phyloP scores from a whole-genome alignment of 306 rosid species.

The Pyrus communis region DNA sequence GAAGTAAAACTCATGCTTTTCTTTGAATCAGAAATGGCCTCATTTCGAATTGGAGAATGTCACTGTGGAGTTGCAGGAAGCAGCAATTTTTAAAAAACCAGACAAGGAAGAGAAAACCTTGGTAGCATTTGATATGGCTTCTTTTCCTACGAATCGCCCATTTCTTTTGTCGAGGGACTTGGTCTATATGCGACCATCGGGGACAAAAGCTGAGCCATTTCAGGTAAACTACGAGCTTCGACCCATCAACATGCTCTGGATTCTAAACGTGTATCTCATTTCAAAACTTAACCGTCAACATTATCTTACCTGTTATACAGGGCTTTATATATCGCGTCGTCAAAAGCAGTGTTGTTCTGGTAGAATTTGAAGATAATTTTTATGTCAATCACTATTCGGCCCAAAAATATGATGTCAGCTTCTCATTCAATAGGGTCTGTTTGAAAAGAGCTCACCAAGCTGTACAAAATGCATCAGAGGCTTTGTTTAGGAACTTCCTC shows the following conservation, averaged over 20 bases:
- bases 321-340: slow-evolving; percentile 3
- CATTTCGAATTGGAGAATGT: neutral
- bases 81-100: neutral
- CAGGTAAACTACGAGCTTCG: slow-evolving; percentile 2
- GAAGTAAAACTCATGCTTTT: neutral
- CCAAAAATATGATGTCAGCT: slow-evolving; percentile 24
- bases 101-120: slow-evolving; percentile 10
- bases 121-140: slow-evolving; percentile 13
- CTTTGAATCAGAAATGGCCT: slow-evolving; percentile 13
- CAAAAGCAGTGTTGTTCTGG: neutral
- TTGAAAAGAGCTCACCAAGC: slow-evolving; percentile 33
- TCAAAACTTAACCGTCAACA: neutral
- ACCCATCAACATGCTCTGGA: neutral
- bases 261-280: neutral
- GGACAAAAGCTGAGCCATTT: neutral
- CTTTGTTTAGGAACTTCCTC: slow-evolving; percentile 17
- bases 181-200: slow-evolving; percentile 13
- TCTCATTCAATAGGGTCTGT: slow-evolving; percentile 34
- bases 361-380: slow-evolving; percentile 20
- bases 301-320: slow-evolving; percentile 1
- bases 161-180: slow-evolving; percentile 27
- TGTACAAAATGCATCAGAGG: slow-evolving; percentile 1
- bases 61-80: slow-evolving; percentile 3
- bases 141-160: slow-evolving; percentile 7
- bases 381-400: neutral